A percentile compares a stretch with the other conserved stretches of the same genome.
Evolutionary conservation across 2,329 filamentous ascomycete species (phyloP).

Genomic region (Penicillium thymicola): DNA sequence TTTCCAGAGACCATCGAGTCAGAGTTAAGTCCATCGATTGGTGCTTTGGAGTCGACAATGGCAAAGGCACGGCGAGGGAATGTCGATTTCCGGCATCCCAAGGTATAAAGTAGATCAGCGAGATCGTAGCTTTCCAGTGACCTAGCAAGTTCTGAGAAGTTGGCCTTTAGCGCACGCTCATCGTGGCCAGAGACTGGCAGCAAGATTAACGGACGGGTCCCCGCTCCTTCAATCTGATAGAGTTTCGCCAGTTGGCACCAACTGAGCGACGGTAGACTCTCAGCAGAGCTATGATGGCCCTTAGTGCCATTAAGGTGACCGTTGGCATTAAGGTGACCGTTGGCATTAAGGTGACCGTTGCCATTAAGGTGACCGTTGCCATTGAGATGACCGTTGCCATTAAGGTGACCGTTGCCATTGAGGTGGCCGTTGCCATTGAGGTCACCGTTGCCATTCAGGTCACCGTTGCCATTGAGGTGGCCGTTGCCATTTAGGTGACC

Average conservation of each 20-base stretch:
- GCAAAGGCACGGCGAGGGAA: not conserved
- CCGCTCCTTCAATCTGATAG: not conserved
- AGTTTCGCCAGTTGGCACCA: not conserved
- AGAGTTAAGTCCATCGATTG: too few species aligned
- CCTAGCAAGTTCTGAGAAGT: not conserved
- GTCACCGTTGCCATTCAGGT: too few species aligned
- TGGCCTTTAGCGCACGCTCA: not conserved
- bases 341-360: too few species aligned
- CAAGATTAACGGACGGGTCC: not conserved
- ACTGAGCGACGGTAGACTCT: too few species aligned
- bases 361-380: too few species aligned
- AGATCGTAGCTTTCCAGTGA: not conserved
- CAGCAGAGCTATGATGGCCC: not conserved
- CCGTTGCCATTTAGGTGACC: too few species aligned
- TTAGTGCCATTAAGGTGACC: not conserved
- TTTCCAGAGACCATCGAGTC: too few species aligned
- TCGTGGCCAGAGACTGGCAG: not conserved
- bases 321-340: too few species aligned
- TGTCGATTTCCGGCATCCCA: not conserved
- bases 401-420: too few species aligned
- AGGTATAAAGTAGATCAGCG: not conserved
- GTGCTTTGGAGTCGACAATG: not conserved
- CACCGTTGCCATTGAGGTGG: too few species aligned
- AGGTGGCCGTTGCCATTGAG: too few species aligned
- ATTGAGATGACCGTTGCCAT: too few species aligned